Conservation (phyloP, 805 yeast genomes). For the Torulaspora delbrueckii region DNA sequence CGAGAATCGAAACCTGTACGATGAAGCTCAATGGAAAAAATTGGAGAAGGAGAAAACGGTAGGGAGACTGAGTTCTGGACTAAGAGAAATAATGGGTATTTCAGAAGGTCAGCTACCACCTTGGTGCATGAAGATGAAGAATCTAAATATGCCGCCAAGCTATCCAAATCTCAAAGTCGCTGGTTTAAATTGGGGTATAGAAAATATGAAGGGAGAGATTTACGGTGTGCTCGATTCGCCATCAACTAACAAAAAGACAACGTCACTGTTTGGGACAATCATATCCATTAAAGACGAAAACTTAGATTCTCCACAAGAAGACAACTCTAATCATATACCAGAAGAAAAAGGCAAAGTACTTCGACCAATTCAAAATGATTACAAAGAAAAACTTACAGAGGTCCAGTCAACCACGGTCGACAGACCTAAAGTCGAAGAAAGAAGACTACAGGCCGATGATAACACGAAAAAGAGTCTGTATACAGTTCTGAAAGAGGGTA, state of each 20-base stretch:
- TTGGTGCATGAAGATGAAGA: constrained; percentile 68
- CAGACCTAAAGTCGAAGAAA: background rate
- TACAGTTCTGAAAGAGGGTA: constrained; percentile 20
- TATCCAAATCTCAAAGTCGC: constrained; percentile 63
- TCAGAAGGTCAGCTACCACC: constrained; percentile 61
- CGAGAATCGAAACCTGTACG: constrained; percentile 66
- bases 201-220: constrained; percentile 35
- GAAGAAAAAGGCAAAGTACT: background rate
- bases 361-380: background rate
- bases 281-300: constrained; percentile 22
- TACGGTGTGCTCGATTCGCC: constrained; percentile 30
- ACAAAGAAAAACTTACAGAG: background rate
- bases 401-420: background rate
- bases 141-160: constrained; percentile 78
- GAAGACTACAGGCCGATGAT: background rate
- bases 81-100: constrained; percentile 68
- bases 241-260: constrained; percentile 8
- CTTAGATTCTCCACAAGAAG: background rate
- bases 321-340: background rate
- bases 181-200: constrained; percentile 43
- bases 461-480: constrained; percentile 17
- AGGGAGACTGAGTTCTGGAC: constrained; percentile 57
- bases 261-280: constrained; percentile 33
- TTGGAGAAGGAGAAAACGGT: constrained; percentile 47
- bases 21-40: constrained; percentile 35